A percentile compares a stretch with the other conserved stretches of the same genome.
Conservation (phyloP, 129 eudicot species). For the Lonicera japonica region DNA sequence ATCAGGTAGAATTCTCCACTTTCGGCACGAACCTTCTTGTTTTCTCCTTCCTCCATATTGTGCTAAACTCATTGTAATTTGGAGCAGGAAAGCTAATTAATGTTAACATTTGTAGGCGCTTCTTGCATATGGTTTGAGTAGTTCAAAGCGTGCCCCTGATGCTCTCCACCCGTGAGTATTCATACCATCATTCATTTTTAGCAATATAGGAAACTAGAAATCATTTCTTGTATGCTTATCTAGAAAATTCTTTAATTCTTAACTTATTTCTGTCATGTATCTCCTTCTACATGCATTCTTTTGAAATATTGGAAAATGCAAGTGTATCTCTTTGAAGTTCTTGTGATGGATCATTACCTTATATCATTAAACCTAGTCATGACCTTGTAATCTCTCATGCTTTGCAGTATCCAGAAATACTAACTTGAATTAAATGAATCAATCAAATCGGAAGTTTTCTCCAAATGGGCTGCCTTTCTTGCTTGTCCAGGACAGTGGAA, state of each 20-base stretch:
- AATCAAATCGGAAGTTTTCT: background rate
- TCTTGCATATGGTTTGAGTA: slow-evolving; percentile 89
- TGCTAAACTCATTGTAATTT: background rate
- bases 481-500: too few species aligned
- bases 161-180: slow-evolving; percentile 94
- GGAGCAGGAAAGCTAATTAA: slow-evolving; percentile 10
- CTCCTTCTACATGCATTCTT: slow-evolving; percentile 5
- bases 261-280: slow-evolving; percentile 3
- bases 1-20: slow-evolving; percentile 50
- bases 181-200: background rate
- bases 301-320: background rate
- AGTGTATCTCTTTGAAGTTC: too few species aligned
- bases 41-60: background rate
- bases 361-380: background rate
- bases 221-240: background rate
- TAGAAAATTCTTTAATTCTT: background rate
- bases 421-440: background rate
- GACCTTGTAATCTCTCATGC: background rate
- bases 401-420: background rate
- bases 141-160: slow-evolving; percentile 98
- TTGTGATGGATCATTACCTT: background rate
- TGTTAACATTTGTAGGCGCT: slow-evolving; percentile 62
- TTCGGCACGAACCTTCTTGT: background rate
- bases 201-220: background rate
- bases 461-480: too few species aligned